phyloP scores from a whole-genome alignment of 106 monocot genomes.

The Amphibolis antarctica region DNA sequence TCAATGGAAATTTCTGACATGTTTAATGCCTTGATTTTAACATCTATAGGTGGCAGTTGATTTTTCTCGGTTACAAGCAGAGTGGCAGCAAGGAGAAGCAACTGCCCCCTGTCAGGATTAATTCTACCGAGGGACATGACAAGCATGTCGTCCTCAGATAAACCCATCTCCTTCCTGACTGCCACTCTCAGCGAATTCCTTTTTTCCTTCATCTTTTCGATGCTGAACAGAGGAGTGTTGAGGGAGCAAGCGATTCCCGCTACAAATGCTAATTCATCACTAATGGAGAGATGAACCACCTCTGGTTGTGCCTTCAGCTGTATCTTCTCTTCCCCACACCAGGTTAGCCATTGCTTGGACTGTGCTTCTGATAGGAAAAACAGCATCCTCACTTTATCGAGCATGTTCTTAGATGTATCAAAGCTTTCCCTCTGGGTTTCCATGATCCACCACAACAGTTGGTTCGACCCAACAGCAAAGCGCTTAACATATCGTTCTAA shows the following conservation, averaged over 20 bases:
- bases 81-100: constrained; percentile 55
- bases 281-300: constrained; percentile 68
- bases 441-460: constrained; percentile 92
- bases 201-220: constrained; percentile 59
- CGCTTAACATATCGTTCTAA: constrained; percentile 57
- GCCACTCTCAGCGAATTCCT: constrained; percentile 34
- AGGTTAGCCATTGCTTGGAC: constrained; percentile 60
- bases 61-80: constrained; percentile 43
- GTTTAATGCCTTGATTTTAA: constrained; percentile 22
- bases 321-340: constrained; percentile 67
- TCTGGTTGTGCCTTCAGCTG: constrained; percentile 39
- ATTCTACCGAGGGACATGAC: constrained; percentile 70
- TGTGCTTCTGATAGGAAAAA: constrained; percentile 54
- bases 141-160: constrained; percentile 55
- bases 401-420: constrained; percentile 58
- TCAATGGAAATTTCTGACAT: constrained; percentile 20
- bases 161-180: constrained; percentile 69
- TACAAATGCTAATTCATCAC: constrained; percentile 77
- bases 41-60: constrained; percentile 28
- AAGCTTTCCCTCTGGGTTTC: constrained; percentile 65
- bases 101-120: constrained; percentile 64
- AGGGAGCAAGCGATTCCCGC: constrained; percentile 66
- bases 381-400: constrained; percentile 53
- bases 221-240: constrained; percentile 41
- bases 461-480: constrained; percentile 36